A percentile compares a stretch with the other conserved stretches of the same genome.
These are phyloP conservation scores for Ophiocytium majus DNA, from an alignment of 352 stramenopile genomes.

Conservation along the genomic window DNA sequence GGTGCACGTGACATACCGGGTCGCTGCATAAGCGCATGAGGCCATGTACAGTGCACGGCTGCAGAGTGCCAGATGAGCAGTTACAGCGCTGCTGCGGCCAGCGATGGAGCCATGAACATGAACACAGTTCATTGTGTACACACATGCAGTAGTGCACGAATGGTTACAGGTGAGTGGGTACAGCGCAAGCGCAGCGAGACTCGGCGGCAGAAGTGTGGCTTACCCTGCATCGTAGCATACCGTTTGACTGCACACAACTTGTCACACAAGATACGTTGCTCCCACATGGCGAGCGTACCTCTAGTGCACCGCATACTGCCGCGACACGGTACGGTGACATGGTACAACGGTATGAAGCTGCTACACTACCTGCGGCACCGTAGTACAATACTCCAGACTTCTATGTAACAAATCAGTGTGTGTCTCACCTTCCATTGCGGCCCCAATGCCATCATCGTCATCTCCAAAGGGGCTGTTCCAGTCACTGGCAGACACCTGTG, in stretches of 20 bases:
- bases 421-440: slow-evolving; percentile 14
- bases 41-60: too few species aligned
- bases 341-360: background rate
- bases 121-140: too few species aligned
- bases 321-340: background rate
- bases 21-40: too few species aligned
- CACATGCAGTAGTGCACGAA: too few species aligned
- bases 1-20: too few species aligned
- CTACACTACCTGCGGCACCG: background rate
- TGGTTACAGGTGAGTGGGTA: too few species aligned
- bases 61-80: background rate
- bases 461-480: background rate
- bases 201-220: too few species aligned
- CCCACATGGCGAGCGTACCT: background rate
- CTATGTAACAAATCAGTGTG: background rate
- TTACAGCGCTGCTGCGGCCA: background rate
- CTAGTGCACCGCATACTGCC: background rate
- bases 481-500: background rate
- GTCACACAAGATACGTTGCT: background rate
- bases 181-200: too few species aligned
- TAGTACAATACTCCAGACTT: background rate
- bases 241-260: background rate
- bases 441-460: slow-evolving; percentile 9
- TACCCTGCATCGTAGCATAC: too few species aligned
- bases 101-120: too few species aligned